Evolutionary conservation across 495 filamentous ascomycete species (phyloP).

Genomic region (Annulohypoxylon nitens): DNA sequence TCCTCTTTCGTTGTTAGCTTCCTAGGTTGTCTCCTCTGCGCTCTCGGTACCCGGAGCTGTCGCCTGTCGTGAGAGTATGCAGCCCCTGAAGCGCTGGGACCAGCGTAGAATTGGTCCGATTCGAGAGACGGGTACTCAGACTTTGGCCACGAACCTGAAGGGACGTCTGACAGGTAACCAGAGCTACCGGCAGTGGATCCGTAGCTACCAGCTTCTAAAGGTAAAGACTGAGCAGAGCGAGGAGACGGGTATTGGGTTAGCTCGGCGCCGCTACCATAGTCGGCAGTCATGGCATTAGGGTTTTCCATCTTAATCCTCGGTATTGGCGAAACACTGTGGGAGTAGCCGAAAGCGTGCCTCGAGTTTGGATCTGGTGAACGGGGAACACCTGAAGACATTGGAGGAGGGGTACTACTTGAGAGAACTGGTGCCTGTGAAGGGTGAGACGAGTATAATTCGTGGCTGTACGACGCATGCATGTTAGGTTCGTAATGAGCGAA

Average conservation of each 20-base stretch:
- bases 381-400: conserved; percentile 56
- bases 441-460: conserved; percentile 63
- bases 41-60: conserved; percentile 55
- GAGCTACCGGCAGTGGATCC: conserved; percentile 52
- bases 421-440: conserved; percentile 54
- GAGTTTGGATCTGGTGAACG: conserved; percentile 58
- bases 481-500: conserved; percentile 61
- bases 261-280: conserved; percentile 57
- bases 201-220: conserved; percentile 56
- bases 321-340: conserved; percentile 56
- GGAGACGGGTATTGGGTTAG: conserved; percentile 64
- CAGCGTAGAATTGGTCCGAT: conserved; percentile 57
- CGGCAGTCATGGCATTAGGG: conserved; percentile 39
- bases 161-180: conserved; percentile 64
- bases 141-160: conserved; percentile 63
- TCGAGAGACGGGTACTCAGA: conserved; percentile 60
- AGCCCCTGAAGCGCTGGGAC: conserved; percentile 42
- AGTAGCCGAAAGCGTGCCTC: conserved; percentile 55
- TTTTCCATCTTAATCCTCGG: conserved; percentile 67
- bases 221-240: conserved; percentile 58
- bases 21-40: conserved; percentile 62
- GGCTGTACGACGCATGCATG: conserved; percentile 57
- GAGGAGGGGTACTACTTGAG: conserved; percentile 55
- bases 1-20: conserved; percentile 77
- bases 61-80: conserved; percentile 53